Base-by-base conservation (phyloP, 768 basidiomycete species). In the Mycena albidolilacea region DNA sequence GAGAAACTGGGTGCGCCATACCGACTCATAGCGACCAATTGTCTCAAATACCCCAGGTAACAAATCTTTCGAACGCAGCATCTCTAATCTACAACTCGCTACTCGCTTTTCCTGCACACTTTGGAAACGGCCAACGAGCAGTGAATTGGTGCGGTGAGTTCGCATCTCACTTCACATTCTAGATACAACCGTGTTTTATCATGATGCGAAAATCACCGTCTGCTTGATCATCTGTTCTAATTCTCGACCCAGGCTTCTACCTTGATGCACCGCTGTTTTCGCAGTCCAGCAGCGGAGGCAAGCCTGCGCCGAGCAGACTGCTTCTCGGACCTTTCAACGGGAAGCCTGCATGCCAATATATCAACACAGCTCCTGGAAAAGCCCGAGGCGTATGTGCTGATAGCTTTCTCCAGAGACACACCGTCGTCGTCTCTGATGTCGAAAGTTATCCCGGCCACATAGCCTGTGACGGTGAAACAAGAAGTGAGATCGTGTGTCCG, bases 141-240 rank as follows among this genome's bases (percentile, higher is more conserved):
- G 95, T 97, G 23, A 97, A 97, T 79, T 98, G 97, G 97, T 93
- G 93, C 84, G 97, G 97, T 97, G 77, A 84, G 94, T 82, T 38
- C 35, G n/a, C 68, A 23, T 64, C 63, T 44, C 48, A 19, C 43
- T 64, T 41, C 30, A 60, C 43, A 35, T 65, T 17, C 15, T 38
- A 58, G 30, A 30, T 30, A 64, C 38, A 14, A 50, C 46, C 41
- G 66, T 48, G n/a, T 71, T 41, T 48, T 23, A 60, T 63, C 39
- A 30, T 37, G 59, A 64, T 55, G 50, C 39, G 46, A n/a, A 54
- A 46, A 54, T 62, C 50, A 48, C 35, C 19, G 21, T 37, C 21
- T 14, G 15, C 41, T 8, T 46, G 54, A 71, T 67, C 59, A 66
- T 71, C 64, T 21, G 59, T 66, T 81, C 75, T 85, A 71, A 74